Base-by-base conservation (phyloP, 441 rosid genomes). In the Erodium texanum region DNA sequence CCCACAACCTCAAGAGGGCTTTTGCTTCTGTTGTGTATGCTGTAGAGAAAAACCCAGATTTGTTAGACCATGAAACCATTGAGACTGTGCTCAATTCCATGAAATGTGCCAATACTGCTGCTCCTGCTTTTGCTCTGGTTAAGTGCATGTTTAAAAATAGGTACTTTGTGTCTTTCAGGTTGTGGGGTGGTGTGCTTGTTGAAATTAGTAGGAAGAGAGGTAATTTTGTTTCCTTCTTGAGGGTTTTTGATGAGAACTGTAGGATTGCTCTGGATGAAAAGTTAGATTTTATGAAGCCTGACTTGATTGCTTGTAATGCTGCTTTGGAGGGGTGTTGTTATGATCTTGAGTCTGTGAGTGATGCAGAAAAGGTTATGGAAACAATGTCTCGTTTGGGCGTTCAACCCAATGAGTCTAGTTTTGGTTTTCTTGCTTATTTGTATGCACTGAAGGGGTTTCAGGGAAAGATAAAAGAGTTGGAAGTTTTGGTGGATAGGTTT, bases 111-210 rank as follows among this genome's bases (percentile, higher is more conserved):
- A 83, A 82, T 66, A 75, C 88, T n/a, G 82, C 88, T 3, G 87
- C 85, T 67, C 97, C 97, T 48, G 97, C 97, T 19, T 88, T 91
- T 85, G 89, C 97, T 58, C 77, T 94, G 50, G 77, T 88, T 54
- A 83, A 83, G 64, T 84, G 85, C 71, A 85, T 94, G 94, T 77
- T 94, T 65, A 85, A 81, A 68, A 88, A 85, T 82, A 88, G 97
- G 83, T 85, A 77, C 77, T 91, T 91, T 73, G 70, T 89, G 84
- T 96, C 99, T 45, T 89, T 89, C 76, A 77, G 68, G 27, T 75
- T 85, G 68, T 94, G 97, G 97, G 97, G 97, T 70, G 71, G 70
- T 73, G 66, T 81, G 48, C 66, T 94, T 12, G 81, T 84, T 64
- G 94, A 88, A 54, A 80, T 83, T 68, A 74, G 91, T 54, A 74